Conservation (phyloP, 176 grass and related monocot species). For the Thinopyrum elongatum region DNA sequence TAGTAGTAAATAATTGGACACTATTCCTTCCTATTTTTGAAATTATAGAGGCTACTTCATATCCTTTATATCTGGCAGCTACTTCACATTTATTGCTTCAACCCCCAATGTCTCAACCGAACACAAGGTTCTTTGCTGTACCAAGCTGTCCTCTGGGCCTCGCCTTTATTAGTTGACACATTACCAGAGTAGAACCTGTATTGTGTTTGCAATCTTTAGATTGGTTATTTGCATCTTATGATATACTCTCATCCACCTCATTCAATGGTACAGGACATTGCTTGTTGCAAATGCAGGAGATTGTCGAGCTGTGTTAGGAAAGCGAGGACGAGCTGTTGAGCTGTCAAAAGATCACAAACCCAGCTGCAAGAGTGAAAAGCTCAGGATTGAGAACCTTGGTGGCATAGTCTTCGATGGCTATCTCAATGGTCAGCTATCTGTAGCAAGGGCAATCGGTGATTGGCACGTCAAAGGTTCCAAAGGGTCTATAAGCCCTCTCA, state of each 20-base stretch:
- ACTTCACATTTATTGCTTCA: constrained; percentile 32
- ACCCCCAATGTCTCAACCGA: constrained; percentile 13
- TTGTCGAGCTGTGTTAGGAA: constrained; percentile 86
- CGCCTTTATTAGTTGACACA: constrained; percentile 10
- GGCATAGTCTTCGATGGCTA: constrained; percentile 80
- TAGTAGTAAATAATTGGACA: not conserved
- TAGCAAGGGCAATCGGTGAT: constrained; percentile 86
- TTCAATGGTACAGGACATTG: constrained; percentile 63
- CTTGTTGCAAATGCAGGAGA: constrained; percentile 89
- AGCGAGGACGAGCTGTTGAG: constrained; percentile 76
- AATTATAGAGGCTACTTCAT: not conserved
- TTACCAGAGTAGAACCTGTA: not conserved
- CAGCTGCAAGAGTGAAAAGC: constrained; percentile 59
- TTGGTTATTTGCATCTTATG: constrained; percentile 12
- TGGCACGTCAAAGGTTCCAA: constrained; percentile 95
- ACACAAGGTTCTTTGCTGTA: constrained; percentile 32
- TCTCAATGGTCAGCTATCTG: constrained; percentile 86
- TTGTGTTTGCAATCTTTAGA: constrained; percentile 10
- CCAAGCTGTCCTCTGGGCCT: constrained; percentile 14
- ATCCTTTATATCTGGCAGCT: not conserved
- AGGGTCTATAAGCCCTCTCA: constrained; percentile 65
- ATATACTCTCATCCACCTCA: constrained; percentile 25
- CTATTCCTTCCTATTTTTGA: not conserved
- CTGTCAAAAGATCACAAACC: constrained; percentile 91
- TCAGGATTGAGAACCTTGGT: constrained; percentile 85